Evolutionary conservation across 1,284 basidiomycete genomes (phyloP).

Genomic region (Cryptococcus sp.): DNA sequence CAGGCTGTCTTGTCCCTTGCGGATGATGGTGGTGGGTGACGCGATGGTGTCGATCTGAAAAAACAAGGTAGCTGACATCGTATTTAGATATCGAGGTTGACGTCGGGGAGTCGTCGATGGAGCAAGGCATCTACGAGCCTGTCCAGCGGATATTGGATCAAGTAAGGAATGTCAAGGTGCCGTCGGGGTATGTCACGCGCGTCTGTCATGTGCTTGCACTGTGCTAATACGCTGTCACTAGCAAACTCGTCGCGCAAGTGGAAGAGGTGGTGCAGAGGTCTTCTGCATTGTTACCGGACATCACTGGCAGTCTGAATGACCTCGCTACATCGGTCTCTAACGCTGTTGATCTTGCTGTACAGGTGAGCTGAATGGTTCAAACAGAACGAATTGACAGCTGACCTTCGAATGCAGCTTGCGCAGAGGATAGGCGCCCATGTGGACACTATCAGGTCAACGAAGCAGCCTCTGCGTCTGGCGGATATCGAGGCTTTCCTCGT

Average conservation of each 20-base stretch:
- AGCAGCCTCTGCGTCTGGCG: conserved; percentile 72
- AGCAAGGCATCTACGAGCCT: conserved; percentile 73
- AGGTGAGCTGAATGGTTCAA: conserved; percentile 58
- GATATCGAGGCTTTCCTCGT: conserved; percentile 71
- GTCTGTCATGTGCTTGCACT: not conserved
- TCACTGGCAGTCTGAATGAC: conserved; percentile 70
- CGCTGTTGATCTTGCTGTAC: conserved; percentile 84
- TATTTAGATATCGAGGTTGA: conserved; percentile 68
- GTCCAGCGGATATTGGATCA: conserved; percentile 78
- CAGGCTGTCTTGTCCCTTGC: conserved; percentile 73
- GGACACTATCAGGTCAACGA: conserved; percentile 70
- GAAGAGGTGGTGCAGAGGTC: conserved; percentile 75
- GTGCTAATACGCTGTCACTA: conserved; percentile 39
- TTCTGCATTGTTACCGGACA: conserved; percentile 67
- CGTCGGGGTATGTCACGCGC: conserved; percentile 67
- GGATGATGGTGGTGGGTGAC: conserved; percentile 70
- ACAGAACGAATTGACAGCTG: not conserved
- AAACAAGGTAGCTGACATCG: conserved; percentile 7
- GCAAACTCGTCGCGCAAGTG: conserved; percentile 80
- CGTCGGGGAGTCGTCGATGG: conserved; percentile 70
- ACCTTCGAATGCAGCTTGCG: conserved; percentile 64
- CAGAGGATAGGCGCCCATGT: conserved; percentile 81
- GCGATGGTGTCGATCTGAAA: not conserved
- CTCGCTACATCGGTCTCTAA: conserved; percentile 73
- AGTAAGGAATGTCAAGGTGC: conserved; percentile 73